Evolutionary conservation across 805 yeast genomes (phyloP).

Genomic region (Torulaspora delbrueckii): DNA sequence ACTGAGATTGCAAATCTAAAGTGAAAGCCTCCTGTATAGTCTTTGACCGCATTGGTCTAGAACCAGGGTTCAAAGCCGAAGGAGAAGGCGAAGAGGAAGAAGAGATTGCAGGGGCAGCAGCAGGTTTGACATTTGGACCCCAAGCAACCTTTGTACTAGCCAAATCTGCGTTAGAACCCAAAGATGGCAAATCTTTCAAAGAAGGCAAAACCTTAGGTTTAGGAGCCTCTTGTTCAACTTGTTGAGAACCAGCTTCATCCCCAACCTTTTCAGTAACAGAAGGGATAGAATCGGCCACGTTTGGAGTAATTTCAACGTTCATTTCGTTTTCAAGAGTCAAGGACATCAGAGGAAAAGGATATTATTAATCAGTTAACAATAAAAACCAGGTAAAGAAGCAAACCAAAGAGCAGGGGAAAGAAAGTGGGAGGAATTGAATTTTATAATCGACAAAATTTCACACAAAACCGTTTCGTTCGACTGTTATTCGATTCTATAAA

Average conservation of each 20-base stretch:
- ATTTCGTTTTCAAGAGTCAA: slow-evolving; percentile 12
- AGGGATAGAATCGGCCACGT: slow-evolving; percentile 15
- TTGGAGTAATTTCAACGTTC: slow-evolving; percentile 19
- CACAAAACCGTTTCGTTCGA: slow-evolving; percentile 6
- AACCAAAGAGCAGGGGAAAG: slow-evolving; percentile 9
- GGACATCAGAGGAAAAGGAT: slow-evolving; percentile 9
- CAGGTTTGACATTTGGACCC: slow-evolving; percentile 49
- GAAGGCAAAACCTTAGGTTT: slow-evolving; percentile 28
- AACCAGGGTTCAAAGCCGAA: slow-evolving; percentile 26
- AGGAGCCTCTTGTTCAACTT: slow-evolving; percentile 1
- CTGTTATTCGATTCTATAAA: not conserved
- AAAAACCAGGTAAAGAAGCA: slow-evolving; percentile 7
- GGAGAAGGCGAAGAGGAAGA: slow-evolving; percentile 21
- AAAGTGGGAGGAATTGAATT: slow-evolving; percentile 5
- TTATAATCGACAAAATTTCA: slow-evolving; percentile 1
- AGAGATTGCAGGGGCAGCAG: slow-evolving; percentile 22
- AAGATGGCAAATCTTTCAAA: slow-evolving; percentile 55
- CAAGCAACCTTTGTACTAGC: slow-evolving; percentile 33
- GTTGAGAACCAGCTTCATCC: not conserved
- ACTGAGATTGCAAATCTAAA: slow-evolving; percentile 63
- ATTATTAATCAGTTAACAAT: not conserved
- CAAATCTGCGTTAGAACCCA: slow-evolving; percentile 46
- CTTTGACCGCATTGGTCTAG: slow-evolving; percentile 50
- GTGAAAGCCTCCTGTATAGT: slow-evolving; percentile 76
- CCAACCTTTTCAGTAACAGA: not conserved